Evolutionary conservation across 2,329 filamentous ascomycete species (phyloP), one percentile per base, ranked within the genome.

Genomic region (Huntiella bhutanensis): DNA sequence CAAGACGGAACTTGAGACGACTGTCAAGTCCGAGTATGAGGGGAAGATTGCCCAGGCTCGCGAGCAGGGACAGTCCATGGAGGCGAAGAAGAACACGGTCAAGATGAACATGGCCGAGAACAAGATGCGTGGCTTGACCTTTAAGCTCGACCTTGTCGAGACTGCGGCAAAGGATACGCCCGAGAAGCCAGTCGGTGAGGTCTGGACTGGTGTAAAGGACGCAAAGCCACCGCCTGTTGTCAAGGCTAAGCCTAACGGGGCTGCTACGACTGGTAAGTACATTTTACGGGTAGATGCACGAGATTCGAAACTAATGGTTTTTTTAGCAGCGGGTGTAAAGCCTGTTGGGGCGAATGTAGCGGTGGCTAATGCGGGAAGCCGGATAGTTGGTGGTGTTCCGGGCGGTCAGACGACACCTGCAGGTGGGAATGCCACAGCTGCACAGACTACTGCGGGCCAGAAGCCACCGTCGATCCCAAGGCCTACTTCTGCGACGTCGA

Each of bases 121-220:
- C 54, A 76, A 79, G 57, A 63, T 70, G 41, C 74, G 71, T 51
- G 63, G 65, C 6, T 74, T 77, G 0, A 69, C 69, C 43, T 82
- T 80, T 4, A 92, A 91, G 64, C 64, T 92, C 32, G 71, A 73
- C 1, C 75, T 91, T 1, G 82, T 96, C 3, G 73, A 86, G 56
- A 82, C 76, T 41, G 87, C 88, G 10, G 85, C 81, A 0, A 71
- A 70, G n/a, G 81, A 93, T 41, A 95, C 87, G 1, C 88, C 88
- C 0, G 70, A 88, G 55, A 78, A 77, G 57, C 75, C 86, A 0
- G 85, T 96, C 3, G 73, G 67, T 7, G 86, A 95, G 60, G 87
- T 95, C 0, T 95, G 84, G 82, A 77, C 45, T 34, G 43, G 39
- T 28, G 47, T 46, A 13, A 49, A 51, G 47, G 43, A 49, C 17